Base-by-base conservation (phyloP, 495 filamentous ascomycete species). In the Pyronema omphalodes region DNA sequence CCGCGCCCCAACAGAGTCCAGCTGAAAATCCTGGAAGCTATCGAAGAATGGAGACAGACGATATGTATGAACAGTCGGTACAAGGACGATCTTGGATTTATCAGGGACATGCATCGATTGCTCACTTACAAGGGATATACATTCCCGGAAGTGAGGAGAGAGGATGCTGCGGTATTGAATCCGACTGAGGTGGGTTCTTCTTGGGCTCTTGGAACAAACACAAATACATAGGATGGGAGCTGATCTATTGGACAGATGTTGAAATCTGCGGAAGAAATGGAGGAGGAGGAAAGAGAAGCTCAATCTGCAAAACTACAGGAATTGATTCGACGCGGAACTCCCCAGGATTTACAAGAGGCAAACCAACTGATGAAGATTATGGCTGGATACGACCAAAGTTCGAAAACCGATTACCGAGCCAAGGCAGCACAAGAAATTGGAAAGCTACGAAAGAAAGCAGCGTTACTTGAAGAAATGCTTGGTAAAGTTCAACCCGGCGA, bases 291-390 rank as follows among this genome's bases (percentile, higher is more conserved):
- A 65, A 75, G 74, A 52, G 87, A 88, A 62, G 91, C 89, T 3
- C 91, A 98, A 62, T 93, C 87, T 9, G 91, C 91, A 8, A 98
- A 98, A 69, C 73, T 98, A 35, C 91, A 98, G 66, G 91, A 98
- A 71, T 72, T 98, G 44, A 95, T 98, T 67, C 80, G 91, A 54
- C 74, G 91, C 58, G 91, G 91, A 37, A 81, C 83, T 6, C 91
- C 91, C 4, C 81, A 88, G 49, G 91, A 96, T 67, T 69, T 98
- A 29, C 88, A 94, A 63, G 91, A 96, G 71, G 91, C 91, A 9
- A 98, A 98, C 63, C 76, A 82, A 60, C 70, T 98, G 54, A 98
- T 98, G 91, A 98, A 98, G 69, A 76, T 98, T 43, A 95, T 98
- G 91, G 91, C 91, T 23, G 91, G 91, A 56, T 96, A 83, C 67